Conservation (phyloP, 2,329 filamentous ascomycete genomes). For the Teratosphaeria pseudoeucalypti region DNA sequence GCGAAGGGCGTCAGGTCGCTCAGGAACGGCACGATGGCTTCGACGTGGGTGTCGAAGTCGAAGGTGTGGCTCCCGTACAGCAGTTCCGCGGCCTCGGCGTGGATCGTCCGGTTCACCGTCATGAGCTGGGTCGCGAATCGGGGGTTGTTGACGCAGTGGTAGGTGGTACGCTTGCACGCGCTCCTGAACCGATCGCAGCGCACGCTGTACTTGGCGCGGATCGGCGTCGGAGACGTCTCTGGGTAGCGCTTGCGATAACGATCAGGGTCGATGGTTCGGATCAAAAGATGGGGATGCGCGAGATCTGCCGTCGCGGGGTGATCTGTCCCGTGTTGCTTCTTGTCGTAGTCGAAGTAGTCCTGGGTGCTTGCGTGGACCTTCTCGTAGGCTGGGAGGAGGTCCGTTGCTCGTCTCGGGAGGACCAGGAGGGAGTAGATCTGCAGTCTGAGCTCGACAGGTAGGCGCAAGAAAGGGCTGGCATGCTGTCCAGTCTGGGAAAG, state of each 20-base stretch:
- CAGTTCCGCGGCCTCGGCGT: slow-evolving; percentile 46
- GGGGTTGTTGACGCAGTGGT: slow-evolving; percentile 37
- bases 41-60: slow-evolving; percentile 50
- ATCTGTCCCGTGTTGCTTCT: slow-evolving; percentile 11
- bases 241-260: slow-evolving; percentile 17
- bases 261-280: slow-evolving; percentile 35
- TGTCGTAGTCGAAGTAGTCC: slow-evolving; percentile 34
- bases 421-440: slow-evolving; percentile 38
- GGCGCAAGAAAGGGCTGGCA: slow-evolving; percentile 26
- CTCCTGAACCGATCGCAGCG: slow-evolving; percentile 33
- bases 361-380: slow-evolving; percentile 25
- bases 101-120: slow-evolving; percentile 31
- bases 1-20: slow-evolving; percentile 44
- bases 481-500: neutral
- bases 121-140: slow-evolving; percentile 25
- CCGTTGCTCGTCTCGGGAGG: slow-evolving; percentile 22
- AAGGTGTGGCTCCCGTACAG: slow-evolving; percentile 49
- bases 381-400: slow-evolving; percentile 23
- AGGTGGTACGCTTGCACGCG: slow-evolving; percentile 43
- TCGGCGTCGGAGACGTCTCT: slow-evolving; percentile 15
- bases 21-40: slow-evolving; percentile 51
- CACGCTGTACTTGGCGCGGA: slow-evolving; percentile 30
- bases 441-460: slow-evolving; percentile 37
- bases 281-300: slow-evolving; percentile 26
- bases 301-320: slow-evolving; percentile 9